These are phyloP conservation scores for Henckelia pumila DNA, from an alignment of 257 asterid species.

Conservation along the genomic window DNA sequence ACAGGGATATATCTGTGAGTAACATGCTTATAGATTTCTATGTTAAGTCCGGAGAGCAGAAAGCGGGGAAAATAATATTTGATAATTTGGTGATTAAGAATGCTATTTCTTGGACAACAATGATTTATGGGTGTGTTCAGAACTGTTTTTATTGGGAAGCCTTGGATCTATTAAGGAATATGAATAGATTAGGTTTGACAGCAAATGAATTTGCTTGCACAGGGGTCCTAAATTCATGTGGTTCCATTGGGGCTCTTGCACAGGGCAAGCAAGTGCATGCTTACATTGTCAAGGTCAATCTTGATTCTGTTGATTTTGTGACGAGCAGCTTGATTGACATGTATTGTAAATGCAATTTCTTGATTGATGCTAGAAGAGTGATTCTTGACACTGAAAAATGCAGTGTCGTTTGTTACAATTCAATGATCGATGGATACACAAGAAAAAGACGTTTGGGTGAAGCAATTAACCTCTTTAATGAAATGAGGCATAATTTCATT, in stretches of 20 bases:
- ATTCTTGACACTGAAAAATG: constrained; percentile 25
- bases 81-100: constrained; percentile 30
- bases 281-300: constrained; percentile 37
- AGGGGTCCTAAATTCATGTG: constrained; percentile 45
- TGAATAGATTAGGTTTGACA: constrained; percentile 33
- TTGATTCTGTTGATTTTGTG: constrained; percentile 40
- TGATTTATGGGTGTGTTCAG: constrained; percentile 43
- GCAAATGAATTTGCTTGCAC: constrained; percentile 46
- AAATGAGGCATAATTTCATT: constrained; percentile 36
- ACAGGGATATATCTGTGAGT: constrained; percentile 29
- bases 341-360: constrained; percentile 41
- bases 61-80: constrained; percentile 31
- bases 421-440: constrained; percentile 43
- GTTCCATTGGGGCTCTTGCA: constrained; percentile 36
- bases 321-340: constrained; percentile 42
- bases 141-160: constrained; percentile 36
- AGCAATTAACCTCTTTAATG: constrained; percentile 35
- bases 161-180: constrained; percentile 31
- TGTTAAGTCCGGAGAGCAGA: constrained; percentile 37
- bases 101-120: constrained; percentile 42
- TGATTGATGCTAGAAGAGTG: constrained; percentile 33
- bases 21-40: constrained; percentile 43
- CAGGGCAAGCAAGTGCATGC: constrained; percentile 47
- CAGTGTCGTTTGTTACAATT: constrained; percentile 33
- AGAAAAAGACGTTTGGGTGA: constrained; percentile 28